phyloP scores from a whole-genome alignment of 352 stramenopile genomes.

The Aphanomyces cochlioides region DNA sequence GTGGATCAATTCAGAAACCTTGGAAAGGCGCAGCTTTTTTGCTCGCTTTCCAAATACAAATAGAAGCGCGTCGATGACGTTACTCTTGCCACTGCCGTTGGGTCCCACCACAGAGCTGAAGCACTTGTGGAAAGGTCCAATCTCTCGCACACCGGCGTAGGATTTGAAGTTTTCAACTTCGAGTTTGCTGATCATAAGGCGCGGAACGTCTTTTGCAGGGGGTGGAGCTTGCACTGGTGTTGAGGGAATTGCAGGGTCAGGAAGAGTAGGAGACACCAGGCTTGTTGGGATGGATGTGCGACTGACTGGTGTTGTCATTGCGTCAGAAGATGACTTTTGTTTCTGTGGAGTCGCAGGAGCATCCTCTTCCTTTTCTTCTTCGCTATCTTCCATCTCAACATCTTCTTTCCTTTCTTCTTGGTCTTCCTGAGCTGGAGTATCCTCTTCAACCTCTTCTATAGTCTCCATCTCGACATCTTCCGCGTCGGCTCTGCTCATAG shows the following conservation, averaged over 20 bases:
- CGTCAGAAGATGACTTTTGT: not conserved
- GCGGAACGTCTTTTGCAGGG: conserved; percentile 34
- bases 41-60: conserved; percentile 99
- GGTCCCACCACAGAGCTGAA: conserved; percentile 98
- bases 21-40: conserved; percentile 94
- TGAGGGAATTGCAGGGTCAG: not conserved
- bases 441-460: not conserved
- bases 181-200: conserved; percentile 98
- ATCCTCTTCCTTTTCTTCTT: conserved; percentile 9
- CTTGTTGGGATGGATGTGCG: not conserved
- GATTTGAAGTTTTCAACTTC: conserved; percentile 99
- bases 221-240: not conserved
- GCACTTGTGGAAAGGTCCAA: conserved; percentile 99
- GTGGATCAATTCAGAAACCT: conserved; percentile 98
- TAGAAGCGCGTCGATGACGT: conserved; percentile 99
- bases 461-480: conserved; percentile 12
- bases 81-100: conserved; percentile 99
- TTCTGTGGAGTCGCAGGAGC: not conserved
- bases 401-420: conserved; percentile 10
- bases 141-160: conserved; percentile 94
- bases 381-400: conserved; percentile 25
- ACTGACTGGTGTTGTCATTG: conserved; percentile 4
- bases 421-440: not conserved
- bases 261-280: not conserved
- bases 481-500: not conserved